Percentiles rank a stretch among this genome's conserved stretches.
These are phyloP conservation scores for Scheffersomyces illinoinensis DNA, from an alignment of 1,139 yeast genomes.

Conservation along the genomic window DNA sequence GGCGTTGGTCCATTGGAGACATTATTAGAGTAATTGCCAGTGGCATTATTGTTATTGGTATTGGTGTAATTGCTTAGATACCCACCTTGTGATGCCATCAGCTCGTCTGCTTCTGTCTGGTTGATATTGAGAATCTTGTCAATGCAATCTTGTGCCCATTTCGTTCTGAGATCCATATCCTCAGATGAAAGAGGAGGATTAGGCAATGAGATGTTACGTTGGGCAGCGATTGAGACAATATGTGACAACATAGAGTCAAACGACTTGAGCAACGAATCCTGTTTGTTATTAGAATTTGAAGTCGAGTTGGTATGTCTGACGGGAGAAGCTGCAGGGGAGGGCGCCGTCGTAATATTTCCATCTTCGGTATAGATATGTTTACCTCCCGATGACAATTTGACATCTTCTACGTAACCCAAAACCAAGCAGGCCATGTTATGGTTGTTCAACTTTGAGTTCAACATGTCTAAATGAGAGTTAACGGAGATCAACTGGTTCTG, in stretches of 20 bases:
- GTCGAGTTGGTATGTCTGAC: neutral
- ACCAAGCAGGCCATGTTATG: slow-evolving; percentile 48
- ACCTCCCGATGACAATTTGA: slow-evolving; percentile 24
- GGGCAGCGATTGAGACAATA: slow-evolving; percentile 56
- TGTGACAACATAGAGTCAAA: slow-evolving; percentile 54
- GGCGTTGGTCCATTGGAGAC: neutral
- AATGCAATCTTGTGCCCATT: slow-evolving; percentile 59
- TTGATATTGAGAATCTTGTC: slow-evolving; percentile 15
- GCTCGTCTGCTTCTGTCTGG: neutral
- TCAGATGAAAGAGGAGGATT: slow-evolving; percentile 36
- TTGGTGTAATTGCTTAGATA: neutral
- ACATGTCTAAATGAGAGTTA: slow-evolving; percentile 32
- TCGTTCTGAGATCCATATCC: slow-evolving; percentile 31
- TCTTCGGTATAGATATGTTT: slow-evolving; percentile 4
- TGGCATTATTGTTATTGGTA: neutral
- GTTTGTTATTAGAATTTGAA: neutral
- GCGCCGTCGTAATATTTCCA: neutral
- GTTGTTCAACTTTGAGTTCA: slow-evolving; percentile 30
- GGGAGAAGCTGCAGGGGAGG: neutral
- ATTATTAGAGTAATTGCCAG: neutral
- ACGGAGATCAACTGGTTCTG: slow-evolving; percentile 31
- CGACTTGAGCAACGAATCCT: slow-evolving; percentile 11
- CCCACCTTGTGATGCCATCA: neutral
- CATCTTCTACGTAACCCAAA: slow-evolving; percentile 49
- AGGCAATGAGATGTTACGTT: slow-evolving; percentile 50